phyloP scores from a whole-genome alignment of 345 rosid genomes.

The Eucalyptus regnans region DNA sequence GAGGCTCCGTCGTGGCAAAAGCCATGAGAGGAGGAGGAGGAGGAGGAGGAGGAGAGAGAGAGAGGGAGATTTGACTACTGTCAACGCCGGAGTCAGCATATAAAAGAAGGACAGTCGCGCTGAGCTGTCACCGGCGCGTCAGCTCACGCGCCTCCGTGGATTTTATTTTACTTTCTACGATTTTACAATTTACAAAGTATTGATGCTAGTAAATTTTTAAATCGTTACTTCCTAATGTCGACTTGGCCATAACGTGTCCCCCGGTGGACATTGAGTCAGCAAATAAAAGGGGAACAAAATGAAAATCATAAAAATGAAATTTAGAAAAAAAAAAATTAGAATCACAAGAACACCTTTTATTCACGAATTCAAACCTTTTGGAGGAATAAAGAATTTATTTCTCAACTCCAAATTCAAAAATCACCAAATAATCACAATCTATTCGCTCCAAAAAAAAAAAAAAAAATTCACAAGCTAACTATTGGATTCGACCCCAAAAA shows the following conservation, averaged over 20 bases:
- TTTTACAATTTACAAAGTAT: not conserved
- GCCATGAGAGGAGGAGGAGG: not conserved
- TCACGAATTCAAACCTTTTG: not conserved
- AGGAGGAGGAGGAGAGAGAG: not conserved
- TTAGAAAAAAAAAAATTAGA: not conserved
- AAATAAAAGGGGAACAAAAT: not conserved
- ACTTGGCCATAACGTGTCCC: not conserved
- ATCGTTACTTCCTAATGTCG: not conserved
- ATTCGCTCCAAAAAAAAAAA: no score
- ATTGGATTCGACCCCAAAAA: no score
- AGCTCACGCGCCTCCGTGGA: not conserved
- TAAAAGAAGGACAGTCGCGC: not conserved
- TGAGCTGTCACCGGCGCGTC: not conserved
- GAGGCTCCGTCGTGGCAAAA: not conserved
- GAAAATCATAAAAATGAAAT: not conserved
- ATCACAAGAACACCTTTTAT: not conserved
- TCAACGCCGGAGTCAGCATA: not conserved
- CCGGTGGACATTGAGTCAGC: not conserved
- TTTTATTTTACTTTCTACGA: not conserved
- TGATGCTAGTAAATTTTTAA: not conserved
- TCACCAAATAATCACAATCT: not conserved
- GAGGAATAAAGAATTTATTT: not conserved
- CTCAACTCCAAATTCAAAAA: not conserved
- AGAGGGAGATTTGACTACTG: not conserved
- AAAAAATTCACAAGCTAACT: no score